Base-by-base conservation (phyloP, 768 basidiomycete genomes). In the Suillus sp. region DNA sequence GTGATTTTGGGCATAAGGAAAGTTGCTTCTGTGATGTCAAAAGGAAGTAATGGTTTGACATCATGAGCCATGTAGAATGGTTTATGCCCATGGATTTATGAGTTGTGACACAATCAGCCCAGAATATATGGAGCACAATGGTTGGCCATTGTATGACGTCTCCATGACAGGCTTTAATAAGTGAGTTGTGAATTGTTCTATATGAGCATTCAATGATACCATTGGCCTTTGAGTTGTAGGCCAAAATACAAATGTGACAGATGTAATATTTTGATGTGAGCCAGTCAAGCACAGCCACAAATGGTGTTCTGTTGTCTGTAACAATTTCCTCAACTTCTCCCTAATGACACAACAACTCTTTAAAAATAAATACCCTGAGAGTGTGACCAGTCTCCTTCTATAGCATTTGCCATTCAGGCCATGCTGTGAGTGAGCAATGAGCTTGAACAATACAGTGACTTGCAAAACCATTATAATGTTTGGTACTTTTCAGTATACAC, bases 201-300 rank as follows among this genome's bases (percentile, higher is more conserved):
- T 75, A 71, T 2, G 64, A 67, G 0, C 68, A 48, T n/a, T 83
- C 75, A 0, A 81, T 68, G 0, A 75, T 63, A 0, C 81, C 74
- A n/a, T 83, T 82, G 0, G 78, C 78, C 2, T 68, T 72, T 0
- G 76, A 81, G 59, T 83, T 83, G 68, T 82, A 83, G 0, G 74
- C 67, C 0, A 75, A 79, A 4, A 83, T 80, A 0, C 69, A 62
- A 16, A 83, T 81, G 43, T 81, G 78, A 0, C 64, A 56, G 20
- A 83, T 80, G n/a, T n/a, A n/a, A n/a, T n/a, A n/a, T n/a, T n/a
- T n/a, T n/a, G n/a, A n/a, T n/a, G n/a, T n/a, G n/a, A n/a, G n/a
- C n/a, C n/a, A n/a, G n/a, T n/a, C n/a, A n/a, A 11, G 62, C 20
- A 69, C 69, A 0, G 67, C 63, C 2, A 77, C 54, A 43, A 78